Evolutionary conservation across 352 stramenopile genomes (phyloP).

Genomic region (Phytophthora capsici): DNA sequence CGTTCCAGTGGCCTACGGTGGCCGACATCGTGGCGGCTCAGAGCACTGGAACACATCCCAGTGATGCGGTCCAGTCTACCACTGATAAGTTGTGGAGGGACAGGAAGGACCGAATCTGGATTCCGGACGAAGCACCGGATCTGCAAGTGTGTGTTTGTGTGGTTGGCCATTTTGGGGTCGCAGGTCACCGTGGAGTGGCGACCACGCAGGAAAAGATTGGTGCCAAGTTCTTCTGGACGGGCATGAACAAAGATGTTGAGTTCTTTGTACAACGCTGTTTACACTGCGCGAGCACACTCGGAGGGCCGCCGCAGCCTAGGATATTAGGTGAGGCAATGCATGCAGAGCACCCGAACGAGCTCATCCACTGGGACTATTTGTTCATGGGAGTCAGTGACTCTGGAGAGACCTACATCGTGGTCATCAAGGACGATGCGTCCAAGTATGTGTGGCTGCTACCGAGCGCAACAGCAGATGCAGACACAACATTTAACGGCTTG

Average conservation of each 20-base stretch:
- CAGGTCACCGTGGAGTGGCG: conserved; percentile 24
- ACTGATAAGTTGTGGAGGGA: too few relatives aligned
- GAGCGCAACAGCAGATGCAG: neutral
- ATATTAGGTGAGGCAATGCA: too few relatives aligned
- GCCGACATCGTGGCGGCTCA: too few relatives aligned
- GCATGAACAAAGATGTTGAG: conserved; percentile 15
- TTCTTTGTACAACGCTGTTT: too few relatives aligned
- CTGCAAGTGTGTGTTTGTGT: conserved; percentile 38
- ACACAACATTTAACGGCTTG: neutral
- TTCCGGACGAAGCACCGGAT: too few relatives aligned
- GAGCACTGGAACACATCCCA: too few relatives aligned
- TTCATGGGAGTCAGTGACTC: neutral
- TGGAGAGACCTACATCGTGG: neutral
- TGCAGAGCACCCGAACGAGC: neutral
- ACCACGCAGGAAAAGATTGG: conserved; percentile 15
- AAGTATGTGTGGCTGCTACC: conserved; percentile 3
- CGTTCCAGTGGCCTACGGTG: too few relatives aligned
- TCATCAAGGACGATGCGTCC: neutral
- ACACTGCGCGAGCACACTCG: too few relatives aligned
- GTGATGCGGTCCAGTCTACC: too few relatives aligned
- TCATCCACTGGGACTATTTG: neutral
- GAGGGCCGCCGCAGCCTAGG: too few relatives aligned
- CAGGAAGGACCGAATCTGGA: too few relatives aligned
- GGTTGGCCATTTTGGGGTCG: conserved; percentile 30
- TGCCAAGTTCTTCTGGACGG: conserved; percentile 18